Conservation (phyloP, 2,329 filamentous ascomycete genomes). For the Pseudogymnoascus sp. region DNA sequence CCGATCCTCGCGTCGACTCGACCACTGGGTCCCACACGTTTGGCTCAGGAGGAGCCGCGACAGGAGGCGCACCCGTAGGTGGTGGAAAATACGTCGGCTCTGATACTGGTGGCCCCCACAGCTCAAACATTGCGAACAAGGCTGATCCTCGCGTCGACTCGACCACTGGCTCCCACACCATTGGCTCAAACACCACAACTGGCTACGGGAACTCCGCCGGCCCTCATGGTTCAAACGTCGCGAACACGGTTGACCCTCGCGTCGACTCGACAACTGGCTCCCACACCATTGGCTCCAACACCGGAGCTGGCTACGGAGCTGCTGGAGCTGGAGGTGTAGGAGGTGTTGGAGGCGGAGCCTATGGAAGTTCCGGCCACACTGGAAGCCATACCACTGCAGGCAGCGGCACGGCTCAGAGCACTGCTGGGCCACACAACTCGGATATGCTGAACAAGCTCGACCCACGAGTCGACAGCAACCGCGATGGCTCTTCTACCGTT, state of each 20-base stretch:
- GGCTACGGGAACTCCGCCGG: constrained; percentile 12
- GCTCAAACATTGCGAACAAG: constrained; percentile 33
- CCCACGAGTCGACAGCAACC: constrained; percentile 35
- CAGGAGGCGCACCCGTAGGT: not conserved
- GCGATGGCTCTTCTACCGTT: constrained; percentile 45
- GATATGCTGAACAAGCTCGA: constrained; percentile 47
- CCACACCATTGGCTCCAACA: constrained; percentile 19
- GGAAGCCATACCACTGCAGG: constrained; percentile 27
- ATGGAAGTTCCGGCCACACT: constrained; percentile 8
- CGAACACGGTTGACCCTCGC: constrained; percentile 45
- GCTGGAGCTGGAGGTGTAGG: constrained; percentile 12
- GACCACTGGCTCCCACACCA: constrained; percentile 4
- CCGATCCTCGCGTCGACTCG: constrained; percentile 32
- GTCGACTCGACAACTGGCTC: constrained; percentile 41
- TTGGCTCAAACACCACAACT: constrained; percentile 8
- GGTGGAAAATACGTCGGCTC: constrained; percentile 9
- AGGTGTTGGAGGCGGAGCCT: constrained; percentile 12
- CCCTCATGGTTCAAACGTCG: constrained; percentile 20
- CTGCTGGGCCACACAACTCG: constrained; percentile 43
- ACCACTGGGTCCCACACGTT: constrained; percentile 28
- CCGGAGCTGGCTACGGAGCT: constrained; percentile 13
- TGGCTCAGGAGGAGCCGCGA: not conserved
- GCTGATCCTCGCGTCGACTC: constrained; percentile 32
- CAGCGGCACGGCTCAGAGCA: constrained; percentile 34
- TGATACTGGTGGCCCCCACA: constrained; percentile 31